phyloP scores from a whole-genome alignment of 768 basidiomycete species.

The Rubroboletus satanas region DNA sequence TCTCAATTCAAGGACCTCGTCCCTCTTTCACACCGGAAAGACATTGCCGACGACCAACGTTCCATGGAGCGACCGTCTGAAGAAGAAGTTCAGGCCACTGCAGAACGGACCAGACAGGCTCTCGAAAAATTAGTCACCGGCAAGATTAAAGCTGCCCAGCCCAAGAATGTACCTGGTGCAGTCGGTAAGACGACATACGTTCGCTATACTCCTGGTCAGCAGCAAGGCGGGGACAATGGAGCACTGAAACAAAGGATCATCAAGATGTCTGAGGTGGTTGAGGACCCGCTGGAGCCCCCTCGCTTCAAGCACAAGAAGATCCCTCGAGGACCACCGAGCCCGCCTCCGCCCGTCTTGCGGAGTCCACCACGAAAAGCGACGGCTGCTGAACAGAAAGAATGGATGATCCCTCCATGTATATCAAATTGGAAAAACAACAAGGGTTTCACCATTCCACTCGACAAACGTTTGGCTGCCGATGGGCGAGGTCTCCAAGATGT shows the following conservation, averaged over 20 bases:
- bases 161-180: conserved; percentile 86
- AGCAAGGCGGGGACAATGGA: conserved; percentile 56
- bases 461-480: conserved; percentile 96
- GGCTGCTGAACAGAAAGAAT: conserved; percentile 97
- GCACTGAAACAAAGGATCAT: conserved; percentile 89
- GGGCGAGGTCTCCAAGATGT: conserved; percentile 98
- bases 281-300: conserved; percentile 96
- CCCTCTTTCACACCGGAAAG: conserved; percentile 84
- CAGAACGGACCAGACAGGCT: conserved; percentile 86
- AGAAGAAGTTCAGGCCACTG: conserved; percentile 85
- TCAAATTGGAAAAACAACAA: conserved; percentile 99
- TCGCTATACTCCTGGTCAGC: conserved; percentile 94
- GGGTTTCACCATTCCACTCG: conserved; percentile 97
- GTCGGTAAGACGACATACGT: conserved; percentile 87
- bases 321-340: conserved; percentile 92
- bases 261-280: conserved; percentile 97
- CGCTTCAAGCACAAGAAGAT: conserved; percentile 99
- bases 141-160: conserved; percentile 98
- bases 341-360: conserved; percentile 91
- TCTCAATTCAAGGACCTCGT: conserved; percentile 98
- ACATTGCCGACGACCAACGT: conserved; percentile 70
- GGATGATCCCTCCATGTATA: conserved; percentile 99
- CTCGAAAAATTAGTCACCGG: conserved; percentile 91
- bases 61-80: conserved; percentile 91
- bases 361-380: conserved; percentile 96